A percentile compares a stretch with the other conserved stretches of the same genome.
Evolutionary conservation across 768 basidiomycete genomes (phyloP).

Genomic region (Agrocybe praecox): DNA sequence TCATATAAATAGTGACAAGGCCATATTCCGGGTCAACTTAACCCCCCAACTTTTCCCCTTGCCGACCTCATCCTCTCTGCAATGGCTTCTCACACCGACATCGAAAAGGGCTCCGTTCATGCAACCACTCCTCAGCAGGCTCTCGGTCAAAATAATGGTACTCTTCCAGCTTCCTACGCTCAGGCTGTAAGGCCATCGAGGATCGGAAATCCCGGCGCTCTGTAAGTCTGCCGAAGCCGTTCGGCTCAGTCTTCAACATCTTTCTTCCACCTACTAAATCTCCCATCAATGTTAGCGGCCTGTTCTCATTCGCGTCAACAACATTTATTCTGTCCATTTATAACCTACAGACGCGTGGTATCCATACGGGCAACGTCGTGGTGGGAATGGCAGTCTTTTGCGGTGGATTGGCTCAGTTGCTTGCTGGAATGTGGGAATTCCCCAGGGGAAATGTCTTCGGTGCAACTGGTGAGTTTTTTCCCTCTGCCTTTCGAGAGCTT

Average conservation of each 20-base stretch:
- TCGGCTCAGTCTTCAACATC: not conserved
- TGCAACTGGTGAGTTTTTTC: constrained; percentile 58
- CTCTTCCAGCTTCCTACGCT: constrained; percentile 16
- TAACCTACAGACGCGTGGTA: constrained; percentile 60
- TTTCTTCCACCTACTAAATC: not conserved
- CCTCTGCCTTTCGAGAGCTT: not conserved
- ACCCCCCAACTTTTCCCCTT: constrained; percentile 4
- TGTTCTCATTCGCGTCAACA: constrained; percentile 84
- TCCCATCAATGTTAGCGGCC: constrained; percentile 47
- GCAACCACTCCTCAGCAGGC: constrained; percentile 29
- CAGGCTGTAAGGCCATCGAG: constrained; percentile 29
- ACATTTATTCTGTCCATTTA: constrained; percentile 79
- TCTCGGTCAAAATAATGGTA: constrained; percentile 19
- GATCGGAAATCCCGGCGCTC: constrained; percentile 59
- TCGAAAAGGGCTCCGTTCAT: constrained; percentile 38
- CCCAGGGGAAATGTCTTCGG: constrained; percentile 70
- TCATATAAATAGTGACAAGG: not conserved
- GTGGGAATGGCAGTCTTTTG: constrained; percentile 87
- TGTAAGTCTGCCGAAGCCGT: constrained; percentile 12
- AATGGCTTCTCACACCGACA: constrained; percentile 21
- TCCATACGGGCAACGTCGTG: constrained; percentile 66
- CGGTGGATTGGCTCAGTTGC: constrained; percentile 83
- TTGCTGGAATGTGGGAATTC: constrained; percentile 92
- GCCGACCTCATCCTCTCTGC: not conserved
- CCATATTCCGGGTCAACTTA: not conserved